Evolutionary conservation across 345 rosid genomes (phyloP), one percentile per base, ranked within the genome.

Genomic region (Gossypium stocksii): DNA sequence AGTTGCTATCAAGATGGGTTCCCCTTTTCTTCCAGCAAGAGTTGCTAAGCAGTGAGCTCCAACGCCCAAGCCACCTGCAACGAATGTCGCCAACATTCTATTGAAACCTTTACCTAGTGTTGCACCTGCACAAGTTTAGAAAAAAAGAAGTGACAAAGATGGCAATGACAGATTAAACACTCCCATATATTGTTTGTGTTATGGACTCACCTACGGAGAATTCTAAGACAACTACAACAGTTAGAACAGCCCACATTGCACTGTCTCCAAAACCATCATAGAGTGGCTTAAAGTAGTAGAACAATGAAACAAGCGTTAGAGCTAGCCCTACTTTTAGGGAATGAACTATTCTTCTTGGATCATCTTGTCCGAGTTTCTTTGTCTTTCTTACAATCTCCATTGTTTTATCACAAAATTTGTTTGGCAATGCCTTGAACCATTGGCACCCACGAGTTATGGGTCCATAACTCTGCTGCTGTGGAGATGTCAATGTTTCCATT

Each of bases 211-310:
- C 89, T 2, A 80, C 88, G 7, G 88, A 81, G 69, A 80, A 80
- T 48, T 86, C 82, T 6, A 80, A 77, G 62, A 86, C 81, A 8
- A 80, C 75, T 0, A 80, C 78, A 3, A 81, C 88, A 10, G 87
- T 82, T 20, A 88, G 20, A n/a, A 84, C 71, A 48, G 85, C 87
- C 88, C 89, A 86, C 48, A 83, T 77, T 1, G 82, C 80, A 20
- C 63, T 41, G 16, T 60, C 76, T 51, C 82, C 87, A 43, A 84
- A 77, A 19, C 44, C 54, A 1, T 80, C 43, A 14, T 82, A 84
- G 4, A 84, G 73, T 2, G 86, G 78, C n/a, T 75, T 4, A 6
- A 41, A 64, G 49, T 76, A 82, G 81, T 82, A 88, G 66, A 84
- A 43, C 20, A 79, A 7, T 3, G 88, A 83, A 3, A 88, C 79